phyloP scores from a whole-genome alignment of 345 rosid species.

The Fremontodendron californicum region DNA sequence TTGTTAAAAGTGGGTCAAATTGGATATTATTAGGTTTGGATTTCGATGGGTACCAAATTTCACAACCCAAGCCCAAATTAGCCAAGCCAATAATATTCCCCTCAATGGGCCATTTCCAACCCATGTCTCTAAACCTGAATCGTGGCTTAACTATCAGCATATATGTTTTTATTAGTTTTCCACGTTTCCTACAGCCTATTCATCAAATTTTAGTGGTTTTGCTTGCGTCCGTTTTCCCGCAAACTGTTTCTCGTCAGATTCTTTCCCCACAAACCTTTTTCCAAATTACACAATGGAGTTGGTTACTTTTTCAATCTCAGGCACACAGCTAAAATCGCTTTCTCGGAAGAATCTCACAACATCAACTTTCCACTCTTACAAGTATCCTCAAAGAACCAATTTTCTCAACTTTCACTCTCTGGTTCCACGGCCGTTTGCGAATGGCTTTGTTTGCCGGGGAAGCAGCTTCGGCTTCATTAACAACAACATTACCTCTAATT shows the following conservation, averaged over 20 bases:
- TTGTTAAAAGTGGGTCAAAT: too few relatives aligned
- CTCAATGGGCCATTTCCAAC: neutral
- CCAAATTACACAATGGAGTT: constrained; percentile 7
- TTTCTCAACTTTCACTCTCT: neutral
- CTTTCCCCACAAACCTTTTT: too few relatives aligned
- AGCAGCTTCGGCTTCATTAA: constrained; percentile 14
- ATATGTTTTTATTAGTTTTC: neutral
- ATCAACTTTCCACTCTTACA: neutral
- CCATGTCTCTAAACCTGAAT: neutral
- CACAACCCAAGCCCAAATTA: neutral
- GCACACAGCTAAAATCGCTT: neutral
- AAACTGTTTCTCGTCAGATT: too few relatives aligned
- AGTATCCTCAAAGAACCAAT: neutral
- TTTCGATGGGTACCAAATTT: too few relatives aligned
- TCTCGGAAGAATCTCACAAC: neutral
- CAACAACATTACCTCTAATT: neutral
- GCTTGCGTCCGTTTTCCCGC: too few relatives aligned
- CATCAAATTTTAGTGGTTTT: too few relatives aligned
- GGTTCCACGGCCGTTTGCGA: neutral
- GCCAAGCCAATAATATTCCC: too few relatives aligned
- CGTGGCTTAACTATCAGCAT: constrained; percentile 2
- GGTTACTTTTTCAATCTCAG: constrained; percentile 11
- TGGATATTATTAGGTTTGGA: too few relatives aligned
- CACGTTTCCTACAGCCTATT: too few relatives aligned
- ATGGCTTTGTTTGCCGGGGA: constrained; percentile 34